A percentile compares a stretch with the other conserved stretches of the same genome.
Conservation (phyloP, 2,329 filamentous ascomycete species). For the Ophiostoma ulmi region DNA sequence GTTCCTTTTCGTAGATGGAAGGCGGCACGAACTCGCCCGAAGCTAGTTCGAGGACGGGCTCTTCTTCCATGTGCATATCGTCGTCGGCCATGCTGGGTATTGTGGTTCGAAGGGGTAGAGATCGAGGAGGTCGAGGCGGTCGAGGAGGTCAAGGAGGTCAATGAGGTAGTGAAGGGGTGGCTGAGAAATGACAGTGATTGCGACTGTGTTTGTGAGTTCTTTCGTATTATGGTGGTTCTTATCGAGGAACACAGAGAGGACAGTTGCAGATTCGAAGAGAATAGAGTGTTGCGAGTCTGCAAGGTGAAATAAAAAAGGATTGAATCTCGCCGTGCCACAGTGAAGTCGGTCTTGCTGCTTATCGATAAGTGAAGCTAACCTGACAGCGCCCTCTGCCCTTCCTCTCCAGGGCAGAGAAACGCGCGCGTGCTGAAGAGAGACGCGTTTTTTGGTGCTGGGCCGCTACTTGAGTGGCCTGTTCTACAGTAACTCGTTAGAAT, state of each 20-base stretch:
- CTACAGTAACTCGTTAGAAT: background rate
- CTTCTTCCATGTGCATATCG: constrained; percentile 30
- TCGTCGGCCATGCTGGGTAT: constrained; percentile 9
- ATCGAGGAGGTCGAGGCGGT: constrained; percentile 1
- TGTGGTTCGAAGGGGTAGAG: background rate
- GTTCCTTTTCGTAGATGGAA: constrained; percentile 53
- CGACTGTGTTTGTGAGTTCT: background rate
- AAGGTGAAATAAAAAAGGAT: background rate
- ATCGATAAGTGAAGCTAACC: constrained; percentile 11
- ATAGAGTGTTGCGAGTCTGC: background rate
- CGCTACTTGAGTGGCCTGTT: constrained; percentile 2
- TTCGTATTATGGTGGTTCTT: background rate
- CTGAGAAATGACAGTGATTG: background rate
- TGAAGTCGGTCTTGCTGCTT: background rate
- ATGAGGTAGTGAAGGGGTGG: background rate
- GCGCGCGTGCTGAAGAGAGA: constrained; percentile 19
- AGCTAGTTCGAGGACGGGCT: constrained; percentile 38
- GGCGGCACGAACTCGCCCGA: constrained; percentile 58
- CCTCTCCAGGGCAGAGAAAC: constrained; percentile 7
- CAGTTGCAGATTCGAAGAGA: background rate
- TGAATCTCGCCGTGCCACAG: background rate
- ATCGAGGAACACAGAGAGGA: background rate
- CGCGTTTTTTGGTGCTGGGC: constrained; percentile 19
- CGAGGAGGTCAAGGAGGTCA: background rate
- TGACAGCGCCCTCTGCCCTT: too few species aligned